Evolutionary conservation across 768 basidiomycete genomes (phyloP), one percentile per base, ranked within the genome.

Genomic region (Cubamyces lactineus): DNA sequence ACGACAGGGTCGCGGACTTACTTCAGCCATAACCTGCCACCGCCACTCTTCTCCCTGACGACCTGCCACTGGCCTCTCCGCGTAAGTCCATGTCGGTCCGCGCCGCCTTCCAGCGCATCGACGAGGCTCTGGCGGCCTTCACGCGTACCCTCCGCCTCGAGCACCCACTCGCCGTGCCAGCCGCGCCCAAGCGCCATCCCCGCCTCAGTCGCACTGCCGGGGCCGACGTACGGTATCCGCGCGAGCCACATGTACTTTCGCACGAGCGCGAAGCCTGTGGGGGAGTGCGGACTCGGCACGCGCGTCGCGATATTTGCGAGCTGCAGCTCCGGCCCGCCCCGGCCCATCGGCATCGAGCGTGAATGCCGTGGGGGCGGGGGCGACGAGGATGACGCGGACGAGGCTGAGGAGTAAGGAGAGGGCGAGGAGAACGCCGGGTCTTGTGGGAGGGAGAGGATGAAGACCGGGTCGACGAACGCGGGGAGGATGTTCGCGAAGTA

Each of bases 131-230:
- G 78, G 47, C 82, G 77, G 5, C 87, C 88, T 70, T 90, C 89
- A 34, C 74, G 77, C 17, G 90, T 92, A 0, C 90, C 91, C 56
- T 90, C 88, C 1, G 84, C 86, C 72, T 92, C 88, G n/a, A 92
- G 76, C 15, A 90, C 76, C 90, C 91, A 92, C 64, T 92, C 88
- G 9, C 87, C 87, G 34, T 80, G 77, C 86, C 91, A 89, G 5
- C 86, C 87, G n/a, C 83, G 82, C 13, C 88, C 86, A 23, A 88
- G 75, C 34, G 73, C 80, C 73, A 38, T 63, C 62, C 65, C 66
- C 38, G 63, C 67, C 59, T 50, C 70, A 43, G 57, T 61, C 26
- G 72, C 73, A 39, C 69, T 67, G 16, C 60, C 59, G 45, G 64
- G 61, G 65, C 65, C 71, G 54, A 68, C 74, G 58, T 75, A 75